Conservation (phyloP, 2,329 filamentous ascomycete species). For the Allantophomopsis cytisporea region DNA sequence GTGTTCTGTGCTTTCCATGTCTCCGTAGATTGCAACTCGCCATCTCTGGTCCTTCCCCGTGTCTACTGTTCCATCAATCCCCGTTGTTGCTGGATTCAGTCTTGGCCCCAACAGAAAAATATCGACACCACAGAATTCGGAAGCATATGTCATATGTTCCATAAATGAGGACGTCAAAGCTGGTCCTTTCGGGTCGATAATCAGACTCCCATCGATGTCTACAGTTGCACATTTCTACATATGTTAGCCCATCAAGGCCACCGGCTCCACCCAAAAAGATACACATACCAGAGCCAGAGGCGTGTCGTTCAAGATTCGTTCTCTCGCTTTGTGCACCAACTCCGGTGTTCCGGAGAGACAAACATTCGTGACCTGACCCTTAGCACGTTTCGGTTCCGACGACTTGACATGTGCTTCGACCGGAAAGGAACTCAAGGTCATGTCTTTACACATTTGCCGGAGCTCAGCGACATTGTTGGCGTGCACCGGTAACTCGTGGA, state of each 20-base stretch:
- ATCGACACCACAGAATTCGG: conserved; percentile 82
- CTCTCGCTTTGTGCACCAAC: conserved; percentile 77
- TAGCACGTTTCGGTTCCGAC: conserved; percentile 60
- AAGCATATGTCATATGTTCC: conserved; percentile 75
- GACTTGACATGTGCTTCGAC: conserved; percentile 77
- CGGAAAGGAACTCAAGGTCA: conserved; percentile 57
- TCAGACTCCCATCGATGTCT: conserved; percentile 82
- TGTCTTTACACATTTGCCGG: conserved; percentile 65
- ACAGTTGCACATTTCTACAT: conserved; percentile 78
- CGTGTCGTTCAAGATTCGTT: conserved; percentile 81
- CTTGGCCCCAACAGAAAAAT: conserved; percentile 93
- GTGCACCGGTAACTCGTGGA: conserved; percentile 87
- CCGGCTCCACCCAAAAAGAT: conserved; percentile 10
- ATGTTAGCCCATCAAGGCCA: conserved; percentile 3
- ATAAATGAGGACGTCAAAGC: conserved; percentile 65
- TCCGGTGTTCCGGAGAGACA: conserved; percentile 83
- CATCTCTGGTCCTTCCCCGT: conserved; percentile 77
- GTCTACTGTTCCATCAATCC: conserved; percentile 63
- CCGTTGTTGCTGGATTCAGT: conserved; percentile 63
- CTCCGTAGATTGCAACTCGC: conserved; percentile 87
- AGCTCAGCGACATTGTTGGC: conserved; percentile 73
- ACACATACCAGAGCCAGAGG: conserved; percentile 77
- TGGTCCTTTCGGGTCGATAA: conserved; percentile 57
- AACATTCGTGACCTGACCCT: conserved; percentile 68
- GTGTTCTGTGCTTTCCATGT: conserved; percentile 89